These are phyloP conservation scores for Leishmania tarentolae DNA, from an alignment of 208 protist species.

Conservation along the genomic window DNA sequence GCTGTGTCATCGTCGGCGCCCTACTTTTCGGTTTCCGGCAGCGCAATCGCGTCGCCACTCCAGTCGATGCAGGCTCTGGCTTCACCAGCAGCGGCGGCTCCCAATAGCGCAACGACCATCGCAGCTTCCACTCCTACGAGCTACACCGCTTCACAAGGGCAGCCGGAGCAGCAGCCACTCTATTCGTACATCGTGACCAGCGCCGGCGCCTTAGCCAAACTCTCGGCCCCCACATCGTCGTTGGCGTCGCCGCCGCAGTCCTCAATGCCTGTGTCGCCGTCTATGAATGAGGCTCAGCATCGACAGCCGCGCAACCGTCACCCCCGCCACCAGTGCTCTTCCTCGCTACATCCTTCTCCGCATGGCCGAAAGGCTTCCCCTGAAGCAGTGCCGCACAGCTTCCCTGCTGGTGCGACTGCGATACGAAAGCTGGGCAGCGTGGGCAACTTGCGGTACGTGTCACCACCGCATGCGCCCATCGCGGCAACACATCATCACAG, in stretches of 20 bases:
- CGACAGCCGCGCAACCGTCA: neutral
- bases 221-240: neutral
- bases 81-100: neutral
- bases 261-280: neutral
- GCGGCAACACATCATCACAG: neutral
- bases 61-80: neutral
- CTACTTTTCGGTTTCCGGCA: neutral
- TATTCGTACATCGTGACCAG: neutral
- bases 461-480: slow-evolving; percentile 3
- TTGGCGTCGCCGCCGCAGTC: neutral
- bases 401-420: neutral
- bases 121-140: neutral
- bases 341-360: slow-evolving; percentile 1
- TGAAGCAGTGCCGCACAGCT: neutral
- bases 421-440: neutral
- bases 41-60: neutral
- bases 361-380: neutral
- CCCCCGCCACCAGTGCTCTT: neutral
- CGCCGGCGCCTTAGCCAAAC: neutral
- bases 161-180: neutral
- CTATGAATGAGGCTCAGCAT: neutral
- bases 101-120: no score
- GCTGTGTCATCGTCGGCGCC: neutral
- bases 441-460: neutral
- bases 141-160: neutral